phyloP scores from a whole-genome alignment of 2,329 filamentous ascomycete species.

The Cercospora zeae-maydis region DNA sequence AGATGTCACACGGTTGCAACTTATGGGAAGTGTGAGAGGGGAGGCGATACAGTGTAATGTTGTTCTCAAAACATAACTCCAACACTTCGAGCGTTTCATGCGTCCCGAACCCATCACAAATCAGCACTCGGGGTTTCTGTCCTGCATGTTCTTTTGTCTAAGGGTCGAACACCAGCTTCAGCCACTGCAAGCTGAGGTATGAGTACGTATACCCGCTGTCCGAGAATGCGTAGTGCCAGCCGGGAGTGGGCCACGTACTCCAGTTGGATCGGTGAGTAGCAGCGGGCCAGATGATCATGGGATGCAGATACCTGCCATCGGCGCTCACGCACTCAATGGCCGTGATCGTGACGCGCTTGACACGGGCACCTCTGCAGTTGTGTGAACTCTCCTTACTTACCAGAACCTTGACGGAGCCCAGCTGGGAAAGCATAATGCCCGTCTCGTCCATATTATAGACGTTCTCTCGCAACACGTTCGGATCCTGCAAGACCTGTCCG shows the following conservation, averaged over 20 bases:
- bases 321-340: background rate
- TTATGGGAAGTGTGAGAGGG: slow-evolving; percentile 25
- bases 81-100: slow-evolving; percentile 35
- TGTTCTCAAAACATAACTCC: slow-evolving; percentile 33
- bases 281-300: background rate
- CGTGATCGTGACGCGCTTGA: slow-evolving; percentile 31
- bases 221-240: background rate
- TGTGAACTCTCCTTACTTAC: slow-evolving; percentile 29
- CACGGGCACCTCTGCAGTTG: slow-evolving; percentile 27
- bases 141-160: slow-evolving; percentile 35
- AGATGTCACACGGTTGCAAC: background rate
- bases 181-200: slow-evolving; percentile 36
- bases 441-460: slow-evolving; percentile 41
- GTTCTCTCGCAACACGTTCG: slow-evolving; percentile 30
- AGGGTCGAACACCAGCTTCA: slow-evolving; percentile 39
- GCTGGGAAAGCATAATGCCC: slow-evolving; percentile 33
- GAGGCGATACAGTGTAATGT: slow-evolving; percentile 36
- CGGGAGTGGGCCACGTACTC: background rate
- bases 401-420: slow-evolving; percentile 34
- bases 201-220: background rate
- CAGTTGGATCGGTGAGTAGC: background rate
- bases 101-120: slow-evolving; percentile 38
- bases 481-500: slow-evolving; percentile 28
- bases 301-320: background rate
- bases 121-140: slow-evolving; percentile 35